Evolutionary conservation across 805 yeast genomes (phyloP).

Genomic region (Sugiyamaella lignohabitans): DNA sequence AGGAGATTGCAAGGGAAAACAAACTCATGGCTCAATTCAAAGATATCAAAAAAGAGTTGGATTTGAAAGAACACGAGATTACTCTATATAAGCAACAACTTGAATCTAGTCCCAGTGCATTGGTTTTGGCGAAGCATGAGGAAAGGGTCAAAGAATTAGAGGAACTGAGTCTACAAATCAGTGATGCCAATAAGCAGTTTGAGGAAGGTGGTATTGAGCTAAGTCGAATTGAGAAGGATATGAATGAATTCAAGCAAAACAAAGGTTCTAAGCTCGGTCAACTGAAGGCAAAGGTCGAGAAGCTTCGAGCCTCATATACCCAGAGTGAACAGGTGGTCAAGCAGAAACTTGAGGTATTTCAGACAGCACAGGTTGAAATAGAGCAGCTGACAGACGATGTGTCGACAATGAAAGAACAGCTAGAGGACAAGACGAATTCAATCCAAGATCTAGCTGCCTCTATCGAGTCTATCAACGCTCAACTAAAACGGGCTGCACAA

Average conservation of each 20-base stretch:
- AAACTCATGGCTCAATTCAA: conserved; percentile 21
- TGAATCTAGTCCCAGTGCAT: conserved; percentile 17
- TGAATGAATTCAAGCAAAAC: conserved; percentile 70
- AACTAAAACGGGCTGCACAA: conserved; percentile 28
- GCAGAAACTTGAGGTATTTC: conserved; percentile 47
- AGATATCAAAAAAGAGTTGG: conserved; percentile 24
- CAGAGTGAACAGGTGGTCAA: conserved; percentile 38
- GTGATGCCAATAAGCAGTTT: conserved; percentile 32
- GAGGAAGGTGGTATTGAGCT: conserved; percentile 40
- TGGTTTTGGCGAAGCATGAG: conserved; percentile 27
- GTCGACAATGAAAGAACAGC: conserved; percentile 37
- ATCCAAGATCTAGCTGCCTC: conserved; percentile 33
- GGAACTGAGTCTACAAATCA: conserved; percentile 36
- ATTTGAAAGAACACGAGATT: conserved; percentile 29
- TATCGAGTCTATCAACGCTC: conserved; percentile 27
- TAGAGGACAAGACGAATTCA: conserved; percentile 32
- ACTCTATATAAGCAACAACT: conserved; percentile 24
- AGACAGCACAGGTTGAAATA: conserved; percentile 57
- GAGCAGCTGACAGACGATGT: conserved; percentile 64
- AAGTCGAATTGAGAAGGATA: conserved; percentile 58
- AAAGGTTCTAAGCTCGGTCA: conserved; percentile 75
- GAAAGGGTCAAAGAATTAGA: conserved; percentile 44
- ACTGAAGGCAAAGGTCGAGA: conserved; percentile 34
- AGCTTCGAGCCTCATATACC: conserved; percentile 34
- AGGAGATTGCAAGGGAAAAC: conserved; percentile 39